Base-by-base conservation (phyloP, 169 alveolate species). In the Eimeria tenella region DNA sequence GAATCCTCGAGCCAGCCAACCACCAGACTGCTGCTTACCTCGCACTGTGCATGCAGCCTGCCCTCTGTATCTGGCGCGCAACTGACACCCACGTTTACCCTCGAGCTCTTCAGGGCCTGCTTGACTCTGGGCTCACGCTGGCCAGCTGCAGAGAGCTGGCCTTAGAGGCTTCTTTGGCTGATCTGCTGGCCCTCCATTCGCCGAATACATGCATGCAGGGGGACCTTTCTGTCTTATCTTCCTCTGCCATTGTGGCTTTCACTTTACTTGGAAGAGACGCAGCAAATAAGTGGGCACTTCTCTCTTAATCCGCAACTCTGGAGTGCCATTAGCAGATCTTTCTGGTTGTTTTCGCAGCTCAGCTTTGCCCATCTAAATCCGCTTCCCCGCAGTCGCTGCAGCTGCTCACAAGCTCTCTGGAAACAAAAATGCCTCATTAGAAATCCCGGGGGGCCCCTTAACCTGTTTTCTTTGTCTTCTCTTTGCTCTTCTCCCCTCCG, bases 111-210 rank as follows among this genome's bases (percentile, higher is more conserved):
- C 91, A 83, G 53, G 23, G 60, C 3, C 79, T 83, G 56, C 31
- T 83, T 25, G 79, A 60, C 77, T 83, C 91, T 19, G 91, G 91
- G 21, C 62, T 83, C 3, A 83, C 60, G 60, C 77, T 83, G 79
- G 60, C 91, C 6, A n/a, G 50, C 21, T 83, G 79, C 91, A 83
- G 68, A 8, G 62, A 8, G 50, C 62, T 83, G n/a, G 74, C 13
- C 52, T 62, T 83, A 19, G 79, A 83, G 31, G 79, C 50, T 58
- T 10, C 91, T 21, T 6, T 83, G 9, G 91, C 77, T 25, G 91
- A 83, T 8, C 13, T 60, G 8, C 62, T 83, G 8, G 15, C 25
- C 49, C 9, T 23, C 50, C 77, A 15, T 13, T 5, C 77, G 10
- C 91, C 79, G 5, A 42, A 42, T 58, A 56, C 21, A 25, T 25